Conservation (phyloP, 1,284 basidiomycete genomes). For the Tilletia setariae region DNA sequence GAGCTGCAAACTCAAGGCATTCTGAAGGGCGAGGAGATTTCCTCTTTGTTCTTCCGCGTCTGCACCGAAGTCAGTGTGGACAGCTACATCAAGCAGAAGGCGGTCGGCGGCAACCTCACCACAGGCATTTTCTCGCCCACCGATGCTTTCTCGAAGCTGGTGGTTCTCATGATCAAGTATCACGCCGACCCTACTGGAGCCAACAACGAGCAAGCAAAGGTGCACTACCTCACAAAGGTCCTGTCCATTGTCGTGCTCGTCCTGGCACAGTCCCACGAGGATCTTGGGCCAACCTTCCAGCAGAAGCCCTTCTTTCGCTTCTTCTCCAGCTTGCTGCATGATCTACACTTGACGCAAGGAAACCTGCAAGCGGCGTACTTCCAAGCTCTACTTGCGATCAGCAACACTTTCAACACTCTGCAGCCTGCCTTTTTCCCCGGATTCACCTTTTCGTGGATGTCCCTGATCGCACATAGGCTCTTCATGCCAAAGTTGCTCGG, state of each 20-base stretch:
- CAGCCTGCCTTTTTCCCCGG: conserved; percentile 97
- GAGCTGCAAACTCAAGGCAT: conserved; percentile 94
- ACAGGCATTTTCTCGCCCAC: conserved; percentile 77
- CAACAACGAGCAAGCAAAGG: conserved; percentile 88
- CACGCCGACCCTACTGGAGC: conserved; percentile 83
- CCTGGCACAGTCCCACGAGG: conserved; percentile 89
- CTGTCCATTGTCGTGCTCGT: conserved; percentile 95
- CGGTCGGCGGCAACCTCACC: conserved; percentile 70
- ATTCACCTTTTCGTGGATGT: conserved; percentile 98
- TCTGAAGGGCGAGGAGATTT: conserved; percentile 90
- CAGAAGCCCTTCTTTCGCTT: conserved; percentile 98
- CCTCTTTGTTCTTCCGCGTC: conserved; percentile 96
- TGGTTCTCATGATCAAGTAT: conserved; percentile 98
- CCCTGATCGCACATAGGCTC: conserved; percentile 86
- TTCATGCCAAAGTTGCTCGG: conserved; percentile 95
- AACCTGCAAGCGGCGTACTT: conserved; percentile 79
- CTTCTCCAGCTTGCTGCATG: conserved; percentile 93
- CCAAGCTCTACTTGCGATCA: conserved; percentile 78
- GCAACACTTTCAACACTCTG: conserved; percentile 90
- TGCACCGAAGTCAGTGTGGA: conserved; percentile 92
- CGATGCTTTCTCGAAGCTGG: conserved; percentile 90
- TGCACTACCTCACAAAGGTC: conserved; percentile 95
- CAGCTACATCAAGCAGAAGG: conserved; percentile 81
- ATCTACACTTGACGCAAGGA: conserved; percentile 77
- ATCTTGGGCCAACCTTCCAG: conserved; percentile 83